Evolutionary conservation across 306 rosid species (phyloP), one percentile per base, ranked within the genome.

Genomic region (Acacia confusa): DNA sequence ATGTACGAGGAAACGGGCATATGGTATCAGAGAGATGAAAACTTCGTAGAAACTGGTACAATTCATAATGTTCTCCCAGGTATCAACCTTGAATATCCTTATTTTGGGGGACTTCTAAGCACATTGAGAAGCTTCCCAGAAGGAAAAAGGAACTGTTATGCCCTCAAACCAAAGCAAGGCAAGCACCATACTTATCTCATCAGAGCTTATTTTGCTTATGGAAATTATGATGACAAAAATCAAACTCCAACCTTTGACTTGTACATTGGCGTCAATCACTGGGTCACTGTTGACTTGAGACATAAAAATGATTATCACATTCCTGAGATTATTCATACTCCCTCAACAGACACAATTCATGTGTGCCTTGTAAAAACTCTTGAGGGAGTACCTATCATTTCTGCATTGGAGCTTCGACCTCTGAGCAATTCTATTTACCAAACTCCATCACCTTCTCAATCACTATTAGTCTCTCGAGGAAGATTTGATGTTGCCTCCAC

Each of bases 261-360:
- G 5, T 76, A 84, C 43, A 76, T 88, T 30, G 94, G 94, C 2
- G 77, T 81, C 28, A 85, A 85, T 64, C 40, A n/a, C 6, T 90
- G 91, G 91, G 53, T 16, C 16, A 48, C 76, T 1, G 78, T 90
- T 61, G 1, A 61, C 17, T 50, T 13, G 0, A 2, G 8, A 1
- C 1, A 0, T 1, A 14, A 50, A 4, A 4, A 15, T 16, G 0
- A 16, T 16, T 16, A 16, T 16, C 6, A 50, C n/a, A 15, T 25
- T 15, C 0, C 8, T 0, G 90, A 84, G 63, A 69, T 78, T 2
- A 78, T 88, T 9, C 73, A 90, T 73, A 75, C 75, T 14, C 89
- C 90, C 3, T 8, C 28, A 10, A 50, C 81, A 5, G 55, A 76
- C 28, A 73, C 69, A 11, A 30, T 90, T 11, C 57, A 70, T 6